Conservation (phyloP, 2,329 filamentous ascomycete genomes). For the Penicillium psychrosexuale region DNA sequence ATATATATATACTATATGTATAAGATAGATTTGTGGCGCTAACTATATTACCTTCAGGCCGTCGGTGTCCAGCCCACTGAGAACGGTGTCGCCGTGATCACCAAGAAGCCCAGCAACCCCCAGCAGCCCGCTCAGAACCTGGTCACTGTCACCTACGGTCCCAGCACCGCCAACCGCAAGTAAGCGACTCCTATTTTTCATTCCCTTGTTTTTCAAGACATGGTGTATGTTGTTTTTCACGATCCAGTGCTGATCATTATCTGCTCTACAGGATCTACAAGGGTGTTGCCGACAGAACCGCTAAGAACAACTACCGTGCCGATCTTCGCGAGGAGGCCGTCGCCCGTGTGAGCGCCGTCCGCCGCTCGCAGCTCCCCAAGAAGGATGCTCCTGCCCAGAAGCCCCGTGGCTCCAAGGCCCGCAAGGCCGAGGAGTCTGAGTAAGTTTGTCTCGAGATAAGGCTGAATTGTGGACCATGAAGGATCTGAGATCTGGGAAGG, state of each 20-base stretch:
- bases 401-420: slow-evolving; percentile 73
- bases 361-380: slow-evolving; percentile 70
- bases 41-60: slow-evolving; percentile 55
- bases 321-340: slow-evolving; percentile 77
- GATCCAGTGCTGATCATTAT: slow-evolving; percentile 3
- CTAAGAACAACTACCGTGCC: slow-evolving; percentile 80
- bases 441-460: slow-evolving; percentile 24
- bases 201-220: neutral
- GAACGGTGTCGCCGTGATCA: slow-evolving; percentile 75
- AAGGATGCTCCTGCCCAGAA: slow-evolving; percentile 73
- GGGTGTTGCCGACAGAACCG: slow-evolving; percentile 74
- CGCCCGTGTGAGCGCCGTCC: slow-evolving; percentile 81
- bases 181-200: slow-evolving; percentile 45
- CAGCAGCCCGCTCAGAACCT: slow-evolving; percentile 70
- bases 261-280: slow-evolving; percentile 70
- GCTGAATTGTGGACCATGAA: slow-evolving; percentile 4
- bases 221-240: neutral
- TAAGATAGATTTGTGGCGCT: neutral
- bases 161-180: slow-evolving; percentile 75
- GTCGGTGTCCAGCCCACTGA: slow-evolving; percentile 72
- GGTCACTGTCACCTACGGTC: slow-evolving; percentile 66
- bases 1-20: too few relatives aligned
- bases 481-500: neutral
- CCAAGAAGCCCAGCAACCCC: slow-evolving; percentile 73
- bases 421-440: slow-evolving; percentile 57